Evolutionary conservation across 2,329 filamentous ascomycete species (phyloP), one percentile per base, ranked within the genome.

Genomic region (Epichloe gansuensis): DNA sequence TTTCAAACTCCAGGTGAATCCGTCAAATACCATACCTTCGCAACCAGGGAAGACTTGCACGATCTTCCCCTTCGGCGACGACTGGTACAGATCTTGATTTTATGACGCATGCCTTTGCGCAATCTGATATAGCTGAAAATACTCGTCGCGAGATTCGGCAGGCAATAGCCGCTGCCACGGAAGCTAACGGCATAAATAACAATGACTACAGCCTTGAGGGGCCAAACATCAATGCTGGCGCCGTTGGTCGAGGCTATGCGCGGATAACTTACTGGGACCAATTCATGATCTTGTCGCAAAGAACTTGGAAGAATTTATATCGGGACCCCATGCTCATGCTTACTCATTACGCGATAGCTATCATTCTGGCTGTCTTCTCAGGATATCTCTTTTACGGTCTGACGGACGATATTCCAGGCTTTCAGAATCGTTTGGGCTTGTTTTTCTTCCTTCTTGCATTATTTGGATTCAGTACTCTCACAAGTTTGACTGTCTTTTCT

Each of bases 321-420:
- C 84, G 93, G 53, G 96, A 98, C 67, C 93, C 93, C 1, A 91
- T 97, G 80, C 75, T 98, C 55, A 98, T 98, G 93, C 79, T 98
- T 54, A 96, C 91, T 0, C 93, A 98, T 70, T 98, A 97, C 65
- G 93, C 93, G 39, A 97, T 96, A 59, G 90, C 93, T 7, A 97
- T 98, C 55, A 72, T 97, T 0, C 79, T 98, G 5, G 93, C 91
- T 2, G 91, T 97, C 5, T 86, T 98, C 54, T 91, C 91, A 2
- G 93, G 93, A 3, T 97, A 88, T 69, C 78, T 98, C 12, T 98
- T 97, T 73, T 98, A 97, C 62, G 93, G 91, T 2, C 75, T 98
- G 47, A 95, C 91, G 0, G 90, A 95, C 63, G 91, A 98, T 63
- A 95, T 98, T 60, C 86, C 89, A 56, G 93, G 94, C 37, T 98